phyloP scores from a whole-genome alignment of 257 asterid genomes.

The Misopates orontium region DNA sequence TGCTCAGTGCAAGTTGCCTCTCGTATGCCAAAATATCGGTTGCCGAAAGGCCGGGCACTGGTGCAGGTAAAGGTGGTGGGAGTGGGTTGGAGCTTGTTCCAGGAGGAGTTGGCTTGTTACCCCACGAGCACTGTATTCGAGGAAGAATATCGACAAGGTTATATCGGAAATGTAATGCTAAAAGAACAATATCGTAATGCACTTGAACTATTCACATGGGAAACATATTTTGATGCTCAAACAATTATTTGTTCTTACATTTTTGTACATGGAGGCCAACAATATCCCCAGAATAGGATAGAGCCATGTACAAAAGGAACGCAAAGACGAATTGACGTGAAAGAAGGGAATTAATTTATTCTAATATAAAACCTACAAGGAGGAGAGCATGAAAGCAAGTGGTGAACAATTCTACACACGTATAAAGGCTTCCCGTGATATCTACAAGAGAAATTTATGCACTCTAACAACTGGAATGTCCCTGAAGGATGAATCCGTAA shows the following conservation, averaged over 20 bases:
- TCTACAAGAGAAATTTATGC: too few species aligned
- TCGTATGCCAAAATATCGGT: constrained; percentile 61
- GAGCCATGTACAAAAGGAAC: too few species aligned
- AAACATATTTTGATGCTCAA: background rate
- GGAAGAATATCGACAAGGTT: constrained; percentile 14
- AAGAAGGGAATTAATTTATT: too few species aligned
- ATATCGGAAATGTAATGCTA: background rate
- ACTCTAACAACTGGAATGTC: too few species aligned
- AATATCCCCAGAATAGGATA: too few species aligned
- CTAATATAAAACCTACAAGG: too few species aligned
- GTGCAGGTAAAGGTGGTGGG: constrained; percentile 71
- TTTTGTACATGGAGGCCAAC: too few species aligned
- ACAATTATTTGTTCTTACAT: background rate
- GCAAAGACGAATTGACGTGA: too few species aligned
- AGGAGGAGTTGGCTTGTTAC: constrained; percentile 90
- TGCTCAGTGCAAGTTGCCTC: constrained; percentile 56
- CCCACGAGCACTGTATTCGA: constrained; percentile 87
- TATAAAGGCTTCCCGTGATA: too few species aligned
- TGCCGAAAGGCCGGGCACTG: constrained; percentile 31
- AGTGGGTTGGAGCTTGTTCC: constrained; percentile 86
- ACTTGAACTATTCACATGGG: background rate
- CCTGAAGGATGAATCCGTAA: too few species aligned
- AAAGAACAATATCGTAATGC: background rate
- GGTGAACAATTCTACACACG: too few species aligned
- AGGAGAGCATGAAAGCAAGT: too few species aligned